Percentiles rank a stretch among this genome's conserved stretches.
Conservation (phyloP, 257 asterid species). For the Asclepias syriaca region DNA sequence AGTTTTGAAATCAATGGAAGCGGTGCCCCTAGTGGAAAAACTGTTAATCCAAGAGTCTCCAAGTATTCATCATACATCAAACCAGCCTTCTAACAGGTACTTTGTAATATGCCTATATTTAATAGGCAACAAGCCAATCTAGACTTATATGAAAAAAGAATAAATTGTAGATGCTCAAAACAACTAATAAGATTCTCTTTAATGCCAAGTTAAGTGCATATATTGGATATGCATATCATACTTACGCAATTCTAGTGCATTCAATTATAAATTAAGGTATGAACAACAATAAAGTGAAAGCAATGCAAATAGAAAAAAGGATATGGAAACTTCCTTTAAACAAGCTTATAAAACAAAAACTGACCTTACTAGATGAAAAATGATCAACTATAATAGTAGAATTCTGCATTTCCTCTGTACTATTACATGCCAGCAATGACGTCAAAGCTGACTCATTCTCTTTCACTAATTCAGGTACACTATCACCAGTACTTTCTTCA, state of each 20-base stretch:
- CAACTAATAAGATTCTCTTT: background rate
- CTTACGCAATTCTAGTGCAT: background rate
- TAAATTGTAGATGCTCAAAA: background rate
- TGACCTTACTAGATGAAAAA: conserved; percentile 51
- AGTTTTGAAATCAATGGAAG: background rate
- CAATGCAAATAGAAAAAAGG: background rate
- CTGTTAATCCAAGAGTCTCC: background rate
- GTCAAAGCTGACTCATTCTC: conserved; percentile 29
- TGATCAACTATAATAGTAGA: conserved; percentile 39
- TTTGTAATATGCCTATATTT: background rate
- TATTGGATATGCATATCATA: background rate
- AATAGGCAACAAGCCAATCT: background rate
- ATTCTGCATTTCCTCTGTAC: conserved; percentile 16
- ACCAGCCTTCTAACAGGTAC: background rate
- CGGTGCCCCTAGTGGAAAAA: background rate
- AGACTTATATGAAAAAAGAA: background rate
- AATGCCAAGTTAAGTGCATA: background rate
- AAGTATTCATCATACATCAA: background rate
- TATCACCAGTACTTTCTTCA: conserved; percentile 28
- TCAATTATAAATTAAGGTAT: background rate
- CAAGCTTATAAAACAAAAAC: conserved; percentile 11
- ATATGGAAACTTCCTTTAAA: background rate
- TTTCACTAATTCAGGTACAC: conserved; percentile 23
- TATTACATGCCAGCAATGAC: conserved; percentile 27
- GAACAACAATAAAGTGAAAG: background rate